These are phyloP conservation scores for Cicer judaicum DNA, from an alignment of 306 rosid genomes.

Conservation along the genomic window DNA sequence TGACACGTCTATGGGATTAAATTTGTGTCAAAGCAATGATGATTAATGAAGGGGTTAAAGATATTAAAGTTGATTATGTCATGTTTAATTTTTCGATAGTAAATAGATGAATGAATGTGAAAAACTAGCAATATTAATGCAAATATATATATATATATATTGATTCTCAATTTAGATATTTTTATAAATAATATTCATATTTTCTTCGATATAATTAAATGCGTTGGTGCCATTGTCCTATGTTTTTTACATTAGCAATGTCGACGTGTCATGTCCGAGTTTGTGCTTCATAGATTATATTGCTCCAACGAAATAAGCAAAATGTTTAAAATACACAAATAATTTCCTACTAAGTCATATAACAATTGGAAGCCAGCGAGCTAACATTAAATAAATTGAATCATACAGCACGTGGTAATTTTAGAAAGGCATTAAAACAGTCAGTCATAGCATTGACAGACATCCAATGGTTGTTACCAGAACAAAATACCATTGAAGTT, in stretches of 20 bases:
- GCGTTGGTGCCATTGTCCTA: neutral
- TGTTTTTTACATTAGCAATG: neutral
- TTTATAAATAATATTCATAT: neutral
- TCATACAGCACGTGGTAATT: too few species aligned
- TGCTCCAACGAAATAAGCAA: slow-evolving; percentile 20
- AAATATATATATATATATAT: too few species aligned
- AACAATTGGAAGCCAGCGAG: neutral
- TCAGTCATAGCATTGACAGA: neutral
- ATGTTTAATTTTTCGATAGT: neutral
- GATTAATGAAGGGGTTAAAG: neutral
- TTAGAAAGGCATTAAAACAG: neutral
- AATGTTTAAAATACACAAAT: neutral
- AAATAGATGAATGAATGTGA: neutral
- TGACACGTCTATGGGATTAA: neutral
- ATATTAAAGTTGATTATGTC: neutral
- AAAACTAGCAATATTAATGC: neutral
- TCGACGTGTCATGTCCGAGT: neutral
- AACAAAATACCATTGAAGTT: neutral
- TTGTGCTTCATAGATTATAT: neutral
- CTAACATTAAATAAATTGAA: slow-evolving; percentile 17
- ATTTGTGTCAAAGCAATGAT: neutral
- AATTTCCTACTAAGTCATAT: slow-evolving; percentile 7
- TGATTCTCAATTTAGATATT: neutral
- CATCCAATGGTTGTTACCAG: slow-evolving; percentile 25
- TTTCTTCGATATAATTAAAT: too few species aligned